These are phyloP conservation scores for Penicillium macrosclerotiorum DNA, from an alignment of 495 filamentous ascomycete species.

Conservation along the genomic window DNA sequence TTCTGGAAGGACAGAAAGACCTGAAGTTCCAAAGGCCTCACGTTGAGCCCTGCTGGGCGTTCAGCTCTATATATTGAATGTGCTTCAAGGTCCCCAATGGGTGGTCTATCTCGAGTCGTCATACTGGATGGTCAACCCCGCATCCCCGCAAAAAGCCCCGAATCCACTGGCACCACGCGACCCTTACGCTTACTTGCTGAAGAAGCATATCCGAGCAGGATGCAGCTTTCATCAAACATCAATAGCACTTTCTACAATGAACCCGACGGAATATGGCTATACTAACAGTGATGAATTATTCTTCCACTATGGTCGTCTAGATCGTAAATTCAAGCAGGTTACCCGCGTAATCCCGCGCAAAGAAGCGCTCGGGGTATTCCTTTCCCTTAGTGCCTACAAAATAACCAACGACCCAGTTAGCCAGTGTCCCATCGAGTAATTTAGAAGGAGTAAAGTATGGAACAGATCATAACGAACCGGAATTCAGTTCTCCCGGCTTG, in stretches of 20 bases:
- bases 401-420: background rate
- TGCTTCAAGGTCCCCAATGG: conserved; percentile 12
- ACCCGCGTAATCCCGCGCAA: conserved; percentile 62
- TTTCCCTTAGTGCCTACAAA: conserved; percentile 47
- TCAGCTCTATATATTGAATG: background rate
- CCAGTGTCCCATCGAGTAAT: too few species aligned
- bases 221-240: too few species aligned
- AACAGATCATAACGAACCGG: conserved; percentile 35
- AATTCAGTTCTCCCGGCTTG: conserved; percentile 50
- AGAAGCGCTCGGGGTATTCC: conserved; percentile 60
- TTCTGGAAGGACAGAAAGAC: too few species aligned
- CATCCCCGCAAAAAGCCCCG: conserved; percentile 5
- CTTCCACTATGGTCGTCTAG: conserved; percentile 20
- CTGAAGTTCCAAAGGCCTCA: too few species aligned
- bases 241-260: too few species aligned
- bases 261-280: too few species aligned
- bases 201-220: too few species aligned
- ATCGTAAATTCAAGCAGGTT: conserved; percentile 62
- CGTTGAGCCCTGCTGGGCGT: too few species aligned
- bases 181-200: too few species aligned
- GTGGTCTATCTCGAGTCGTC: background rate
- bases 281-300: too few species aligned
- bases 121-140: conserved; percentile 2
- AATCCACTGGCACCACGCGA: background rate
- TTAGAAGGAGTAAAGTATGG: too few species aligned